A percentile compares a stretch with the other conserved stretches of the same genome.
phyloP scores from a whole-genome alignment of 2,329 filamentous ascomycete genomes.

The Aspergillus melleus region DNA sequence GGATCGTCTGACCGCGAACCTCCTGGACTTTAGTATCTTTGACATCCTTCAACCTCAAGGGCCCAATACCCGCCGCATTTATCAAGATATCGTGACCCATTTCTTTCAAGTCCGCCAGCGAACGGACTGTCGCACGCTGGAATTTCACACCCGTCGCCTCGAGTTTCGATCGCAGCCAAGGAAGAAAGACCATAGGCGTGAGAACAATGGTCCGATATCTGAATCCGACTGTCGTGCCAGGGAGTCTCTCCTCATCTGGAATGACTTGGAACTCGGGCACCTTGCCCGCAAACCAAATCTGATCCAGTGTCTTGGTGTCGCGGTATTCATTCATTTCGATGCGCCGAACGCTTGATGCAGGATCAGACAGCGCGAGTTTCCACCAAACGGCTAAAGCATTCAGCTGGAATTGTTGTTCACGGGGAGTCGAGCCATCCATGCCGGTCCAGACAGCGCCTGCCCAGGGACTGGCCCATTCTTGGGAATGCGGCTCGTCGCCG shows the following conservation, averaged over 20 bases:
- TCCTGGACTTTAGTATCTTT: constrained; percentile 14
- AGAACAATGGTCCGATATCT: constrained; percentile 1
- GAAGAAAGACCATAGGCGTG: constrained; percentile 5
- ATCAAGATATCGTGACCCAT: constrained; percentile 26
- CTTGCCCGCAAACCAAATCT: constrained; percentile 11
- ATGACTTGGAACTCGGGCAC: constrained; percentile 18
- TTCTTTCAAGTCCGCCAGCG: constrained; percentile 19
- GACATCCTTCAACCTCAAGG: constrained; percentile 19
- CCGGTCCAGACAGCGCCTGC: constrained; percentile 35
- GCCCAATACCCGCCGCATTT: constrained; percentile 24
- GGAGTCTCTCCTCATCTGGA: not conserved
- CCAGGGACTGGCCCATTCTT: constrained; percentile 28
- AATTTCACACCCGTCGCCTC: constrained; percentile 23
- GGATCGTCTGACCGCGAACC: constrained; percentile 21
- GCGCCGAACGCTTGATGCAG: constrained; percentile 11
- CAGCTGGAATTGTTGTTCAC: constrained; percentile 31
- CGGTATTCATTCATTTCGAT: constrained; percentile 15
- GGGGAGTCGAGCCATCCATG: constrained; percentile 12
- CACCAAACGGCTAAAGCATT: constrained; percentile 11
- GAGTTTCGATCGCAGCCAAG: constrained; percentile 4
- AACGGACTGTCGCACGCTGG: constrained; percentile 14
- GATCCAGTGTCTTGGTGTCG: constrained; percentile 8
- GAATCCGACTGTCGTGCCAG: not conserved
- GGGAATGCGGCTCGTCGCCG: constrained; percentile 30
- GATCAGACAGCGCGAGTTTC: constrained; percentile 7